Conservation (phyloP, 2,329 filamentous ascomycete genomes). For the Colletotrichum gigasporum region DNA sequence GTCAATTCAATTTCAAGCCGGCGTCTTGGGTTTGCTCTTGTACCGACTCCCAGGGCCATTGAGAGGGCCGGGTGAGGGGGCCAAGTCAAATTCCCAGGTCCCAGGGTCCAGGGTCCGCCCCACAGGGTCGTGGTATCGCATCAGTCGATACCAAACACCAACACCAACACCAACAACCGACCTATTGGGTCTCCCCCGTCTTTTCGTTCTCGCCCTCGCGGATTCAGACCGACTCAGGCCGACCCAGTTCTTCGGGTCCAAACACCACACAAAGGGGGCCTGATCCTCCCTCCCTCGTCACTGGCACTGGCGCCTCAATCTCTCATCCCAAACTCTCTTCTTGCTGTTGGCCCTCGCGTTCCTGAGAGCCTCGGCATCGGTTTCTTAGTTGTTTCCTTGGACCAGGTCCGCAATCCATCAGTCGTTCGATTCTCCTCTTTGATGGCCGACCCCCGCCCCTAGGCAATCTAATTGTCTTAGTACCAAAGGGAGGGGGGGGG, state of each 20-base stretch:
- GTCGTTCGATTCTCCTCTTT: not conserved
- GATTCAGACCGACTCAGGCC: conserved; percentile 26
- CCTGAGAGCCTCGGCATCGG: not conserved
- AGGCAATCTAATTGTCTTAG: conserved; percentile 1
- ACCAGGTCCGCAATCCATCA: not conserved
- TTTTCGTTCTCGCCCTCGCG: conserved; percentile 29
- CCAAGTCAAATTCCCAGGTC: conserved; percentile 14
- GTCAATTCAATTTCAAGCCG: not conserved
- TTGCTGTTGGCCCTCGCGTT: not conserved
- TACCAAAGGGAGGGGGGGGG: not conserved
- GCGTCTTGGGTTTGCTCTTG: not conserved
- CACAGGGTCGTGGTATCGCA: conserved; percentile 10
- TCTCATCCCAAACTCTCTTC: not conserved
- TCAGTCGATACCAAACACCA: conserved; percentile 14
- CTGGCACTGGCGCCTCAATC: not conserved
- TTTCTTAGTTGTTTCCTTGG: not conserved
- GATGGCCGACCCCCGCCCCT: conserved; percentile 1
- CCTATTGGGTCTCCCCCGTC: conserved; percentile 27
- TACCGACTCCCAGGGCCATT: not conserved
- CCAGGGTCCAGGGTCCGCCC: too few relatives aligned
- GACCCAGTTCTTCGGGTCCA: conserved; percentile 22
- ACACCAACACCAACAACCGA: conserved; percentile 20
- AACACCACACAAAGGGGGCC: not conserved
- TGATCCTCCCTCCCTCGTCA: not conserved
- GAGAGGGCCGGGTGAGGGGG: not conserved